These are phyloP conservation scores for Lentinula raphanica DNA, from an alignment of 768 basidiomycete genomes.

Conservation along the genomic window DNA sequence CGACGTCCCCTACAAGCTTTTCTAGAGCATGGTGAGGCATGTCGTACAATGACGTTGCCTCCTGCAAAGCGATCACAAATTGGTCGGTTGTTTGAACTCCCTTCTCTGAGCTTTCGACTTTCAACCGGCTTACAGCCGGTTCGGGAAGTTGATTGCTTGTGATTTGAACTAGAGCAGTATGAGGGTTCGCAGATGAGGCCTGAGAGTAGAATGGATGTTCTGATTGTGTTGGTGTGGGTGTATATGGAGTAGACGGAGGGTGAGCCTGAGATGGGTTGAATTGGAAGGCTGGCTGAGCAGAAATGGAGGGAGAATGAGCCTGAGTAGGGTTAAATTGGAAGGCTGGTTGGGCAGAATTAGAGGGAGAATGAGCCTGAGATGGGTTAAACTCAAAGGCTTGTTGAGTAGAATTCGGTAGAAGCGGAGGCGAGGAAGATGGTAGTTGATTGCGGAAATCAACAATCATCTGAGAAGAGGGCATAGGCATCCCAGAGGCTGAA, in stretches of 20 bases:
- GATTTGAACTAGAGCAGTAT: not conserved
- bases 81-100: conserved; percentile 10
- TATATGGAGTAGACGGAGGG: not conserved
- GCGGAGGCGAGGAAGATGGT: conserved; percentile 15
- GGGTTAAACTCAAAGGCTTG: not conserved
- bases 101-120: not conserved
- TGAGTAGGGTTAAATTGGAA: not conserved
- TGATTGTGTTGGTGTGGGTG: not conserved
- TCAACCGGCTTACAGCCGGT: not conserved
- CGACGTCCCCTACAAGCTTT: conserved; percentile 49
- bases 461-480: conserved; percentile 20
- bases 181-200: not conserved
- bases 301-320: not conserved
- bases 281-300: conserved; percentile 5
- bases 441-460: not conserved
- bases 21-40: conserved; percentile 50
- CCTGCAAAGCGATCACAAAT: conserved; percentile 35
- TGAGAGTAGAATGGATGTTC: not conserved
- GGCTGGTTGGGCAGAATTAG: conserved; percentile 5
- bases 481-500: conserved; percentile 10
- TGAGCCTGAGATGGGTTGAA: not conserved
- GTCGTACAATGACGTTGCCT: conserved; percentile 46
- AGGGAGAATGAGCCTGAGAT: not conserved
- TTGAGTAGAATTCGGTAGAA: conserved; percentile 9
- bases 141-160: not conserved